Evolutionary conservation across 257 asterid species (phyloP).

Genomic region (Capsicum chinense): DNA sequence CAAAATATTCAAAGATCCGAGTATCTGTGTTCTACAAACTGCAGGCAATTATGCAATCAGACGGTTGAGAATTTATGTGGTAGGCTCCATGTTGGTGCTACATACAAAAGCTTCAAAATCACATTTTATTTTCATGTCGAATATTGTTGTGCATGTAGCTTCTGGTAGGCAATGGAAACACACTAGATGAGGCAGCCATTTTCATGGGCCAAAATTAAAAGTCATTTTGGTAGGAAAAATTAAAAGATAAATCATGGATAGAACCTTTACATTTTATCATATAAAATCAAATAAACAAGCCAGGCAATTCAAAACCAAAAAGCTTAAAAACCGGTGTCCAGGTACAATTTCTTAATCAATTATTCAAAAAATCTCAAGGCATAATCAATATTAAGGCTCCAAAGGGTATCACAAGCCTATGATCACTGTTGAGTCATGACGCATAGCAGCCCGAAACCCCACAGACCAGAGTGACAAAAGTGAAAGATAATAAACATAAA

Average conservation of each 20-base stretch:
- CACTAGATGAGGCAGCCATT: background rate
- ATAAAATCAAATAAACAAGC: background rate
- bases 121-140: background rate
- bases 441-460: background rate
- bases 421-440: background rate
- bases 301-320: slow-evolving; percentile 5
- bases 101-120: background rate
- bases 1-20: background rate
- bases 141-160: background rate
- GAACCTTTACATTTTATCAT: slow-evolving; percentile 9
- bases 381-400: background rate
- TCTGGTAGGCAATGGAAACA: background rate
- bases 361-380: background rate
- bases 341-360: slow-evolving; percentile 3
- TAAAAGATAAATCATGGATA: slow-evolving; percentile 8
- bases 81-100: background rate
- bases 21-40: background rate
- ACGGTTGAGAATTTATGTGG: background rate
- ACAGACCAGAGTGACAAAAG: background rate
- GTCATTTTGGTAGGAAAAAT: background rate
- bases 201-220: background rate
- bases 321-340: background rate
- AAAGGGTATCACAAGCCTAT: background rate
- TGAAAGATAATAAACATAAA: slow-evolving; percentile 13
- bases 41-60: background rate